Base-by-base conservation (phyloP, 2,329 filamentous ascomycete species). In the Arachnomyces sp. region DNA sequence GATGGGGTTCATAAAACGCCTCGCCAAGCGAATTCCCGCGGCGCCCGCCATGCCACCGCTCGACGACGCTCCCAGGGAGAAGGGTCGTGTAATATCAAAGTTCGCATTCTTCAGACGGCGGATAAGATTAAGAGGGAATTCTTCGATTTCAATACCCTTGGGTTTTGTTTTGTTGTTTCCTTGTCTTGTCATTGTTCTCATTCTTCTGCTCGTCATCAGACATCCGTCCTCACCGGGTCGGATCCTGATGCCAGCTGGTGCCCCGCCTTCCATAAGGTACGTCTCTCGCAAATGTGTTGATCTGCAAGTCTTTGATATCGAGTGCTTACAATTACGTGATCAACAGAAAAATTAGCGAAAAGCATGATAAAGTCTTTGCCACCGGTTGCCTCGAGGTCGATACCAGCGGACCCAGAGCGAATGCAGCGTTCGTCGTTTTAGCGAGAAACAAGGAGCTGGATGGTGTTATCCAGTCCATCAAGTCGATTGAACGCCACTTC, bases 401-500 rank as follows among this genome's bases (percentile, higher is more conserved):
- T 55, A 84, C 81, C 28, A 80, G 78, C 50, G 74, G 80, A 46
- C 86, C 87, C 31, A 79, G 88, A 57, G 92, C 86, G 52, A 98
- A 96, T 59, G 92, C 86, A 45, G 90, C 87, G 17, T 95, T 98
- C 56, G 92, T 98, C 48, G 88, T 98, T 30, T 75, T 98, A 44
- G 92, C 92, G 40, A 75, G 92, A 54, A 96, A 98, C 62, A 93
- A 95, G 72, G 92, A 98, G 68, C 65, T 98, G 49, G 89, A 95
- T 1, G 92, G 92, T 44, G 92, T 98, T 30, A 79, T 98, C 49
- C 87, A 96, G 65, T 96, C 92, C 7, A 77, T 98, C 63, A 95
- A 95, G 71, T 96, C 90, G 32, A 89, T 98, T 52, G 92, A 98
- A 71, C 79, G 92, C 53, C 92, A 98, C 67, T 98, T 98, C 78